Conservation (phyloP, 306 rosid genomes). For the Fagus crenata region DNA sequence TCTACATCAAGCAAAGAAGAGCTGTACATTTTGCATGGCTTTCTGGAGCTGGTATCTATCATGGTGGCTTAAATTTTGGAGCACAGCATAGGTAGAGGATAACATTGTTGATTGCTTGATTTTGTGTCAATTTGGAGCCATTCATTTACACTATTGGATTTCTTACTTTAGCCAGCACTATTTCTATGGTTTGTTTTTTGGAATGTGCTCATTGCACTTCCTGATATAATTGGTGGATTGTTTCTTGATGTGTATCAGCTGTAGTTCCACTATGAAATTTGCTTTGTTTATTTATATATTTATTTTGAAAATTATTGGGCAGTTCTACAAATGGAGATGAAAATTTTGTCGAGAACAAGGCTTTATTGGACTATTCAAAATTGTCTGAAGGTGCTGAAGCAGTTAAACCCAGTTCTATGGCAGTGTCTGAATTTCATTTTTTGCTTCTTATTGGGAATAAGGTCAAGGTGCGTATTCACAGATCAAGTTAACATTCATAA, state of each 20-base stretch:
- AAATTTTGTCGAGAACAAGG: conserved; percentile 94
- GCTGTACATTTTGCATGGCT: conserved; percentile 99
- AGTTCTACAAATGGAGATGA: conserved; percentile 77
- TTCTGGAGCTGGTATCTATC: conserved; percentile 97
- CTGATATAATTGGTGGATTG: conserved; percentile 20
- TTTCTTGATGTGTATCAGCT: conserved; percentile 16
- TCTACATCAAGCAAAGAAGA: conserved; percentile 93
- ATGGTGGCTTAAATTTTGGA: conserved; percentile 91
- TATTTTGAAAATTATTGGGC: conserved; percentile 31
- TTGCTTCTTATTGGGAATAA: conserved; percentile 86
- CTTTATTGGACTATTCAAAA: conserved; percentile 76
- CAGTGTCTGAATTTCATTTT: conserved; percentile 94
- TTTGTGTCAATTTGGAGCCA: conserved; percentile 1
- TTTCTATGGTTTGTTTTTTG: conserved; percentile 5
- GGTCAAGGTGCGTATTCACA: conserved; percentile 68
- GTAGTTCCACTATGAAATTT: background rate
- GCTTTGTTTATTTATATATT: background rate
- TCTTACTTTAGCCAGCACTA: conserved; percentile 8
- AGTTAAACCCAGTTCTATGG: conserved; percentile 83
- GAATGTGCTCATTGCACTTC: conserved; percentile 33
- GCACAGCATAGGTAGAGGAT: conserved; percentile 67
- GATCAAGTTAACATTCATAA: background rate
- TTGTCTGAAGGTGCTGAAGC: conserved; percentile 72
- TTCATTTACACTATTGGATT: conserved; percentile 8
- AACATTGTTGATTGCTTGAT: conserved; percentile 15